Evolutionary conservation across 331 rosid species (phyloP).

Genomic region (Cydonia oblonga): DNA sequence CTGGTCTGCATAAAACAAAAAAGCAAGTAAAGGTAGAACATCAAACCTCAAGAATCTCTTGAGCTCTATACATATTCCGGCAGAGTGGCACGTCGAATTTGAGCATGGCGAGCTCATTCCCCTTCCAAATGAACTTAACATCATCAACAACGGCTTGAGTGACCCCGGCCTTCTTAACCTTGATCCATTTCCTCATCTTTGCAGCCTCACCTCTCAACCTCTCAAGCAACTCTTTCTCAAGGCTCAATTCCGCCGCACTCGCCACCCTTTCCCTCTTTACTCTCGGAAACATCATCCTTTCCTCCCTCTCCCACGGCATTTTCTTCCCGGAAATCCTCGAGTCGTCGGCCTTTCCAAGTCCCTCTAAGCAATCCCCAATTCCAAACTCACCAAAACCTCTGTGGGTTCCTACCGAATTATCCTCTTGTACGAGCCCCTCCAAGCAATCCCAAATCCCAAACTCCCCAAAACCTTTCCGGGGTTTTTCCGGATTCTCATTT

Average conservation of each 20-base stretch:
- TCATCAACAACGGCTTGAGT: slow-evolving; percentile 54
- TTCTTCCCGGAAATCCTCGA: slow-evolving; percentile 24
- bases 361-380: slow-evolving; percentile 35
- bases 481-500: slow-evolving; percentile 4
- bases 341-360: slow-evolving; percentile 12
- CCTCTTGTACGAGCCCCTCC: slow-evolving; percentile 16
- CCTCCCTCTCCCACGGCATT: slow-evolving; percentile 83
- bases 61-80: slow-evolving; percentile 82
- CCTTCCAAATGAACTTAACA: slow-evolving; percentile 44
- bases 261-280: slow-evolving; percentile 34
- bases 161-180: slow-evolving; percentile 84
- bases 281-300: slow-evolving; percentile 25
- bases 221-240: slow-evolving; percentile 45
- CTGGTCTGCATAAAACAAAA: neutral
- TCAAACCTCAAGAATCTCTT: slow-evolving; percentile 67
- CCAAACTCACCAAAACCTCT: slow-evolving; percentile 20
- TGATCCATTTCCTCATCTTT: slow-evolving; percentile 54
- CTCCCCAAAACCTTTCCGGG: slow-evolving; percentile 18
- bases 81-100: slow-evolving; percentile 65
- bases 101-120: slow-evolving; percentile 69
- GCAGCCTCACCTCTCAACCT: slow-evolving; percentile 64
- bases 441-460: slow-evolving; percentile 32
- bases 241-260: slow-evolving; percentile 43
- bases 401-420: slow-evolving; percentile 15
- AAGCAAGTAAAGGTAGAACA: neutral